Evolutionary conservation across 2,329 filamentous ascomycete genomes (phyloP).

Genomic region (Intubia oerlemansii): DNA sequence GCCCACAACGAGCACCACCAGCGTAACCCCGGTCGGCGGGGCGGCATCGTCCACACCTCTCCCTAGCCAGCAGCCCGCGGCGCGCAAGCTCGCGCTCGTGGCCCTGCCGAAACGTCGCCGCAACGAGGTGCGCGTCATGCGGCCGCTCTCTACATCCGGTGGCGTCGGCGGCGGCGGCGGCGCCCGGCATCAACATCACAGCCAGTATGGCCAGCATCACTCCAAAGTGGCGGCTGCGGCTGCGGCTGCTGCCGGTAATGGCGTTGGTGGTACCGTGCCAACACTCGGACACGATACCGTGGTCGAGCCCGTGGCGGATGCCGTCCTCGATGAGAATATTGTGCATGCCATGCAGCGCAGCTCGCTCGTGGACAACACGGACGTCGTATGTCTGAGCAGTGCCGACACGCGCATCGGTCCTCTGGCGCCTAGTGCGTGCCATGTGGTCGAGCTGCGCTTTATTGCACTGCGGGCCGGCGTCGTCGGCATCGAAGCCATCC

Average conservation of each 20-base stretch:
- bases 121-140: slow-evolving; percentile 28
- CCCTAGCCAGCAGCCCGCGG: no score
- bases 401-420: slow-evolving; percentile 56
- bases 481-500: slow-evolving; percentile 47
- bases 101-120: slow-evolving; percentile 43
- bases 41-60: slow-evolving; percentile 9
- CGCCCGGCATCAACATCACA: not conserved
- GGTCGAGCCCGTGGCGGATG: slow-evolving; percentile 31
- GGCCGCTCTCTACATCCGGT: slow-evolving; percentile 31
- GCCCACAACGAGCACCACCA: slow-evolving; percentile 5
- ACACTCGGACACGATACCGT: slow-evolving; percentile 3
- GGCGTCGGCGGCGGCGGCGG: slow-evolving; percentile 7
- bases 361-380: slow-evolving; percentile 38
- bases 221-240: slow-evolving; percentile 1
- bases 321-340: slow-evolving; percentile 49
- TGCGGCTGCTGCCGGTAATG: not conserved
- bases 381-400: slow-evolving; percentile 50
- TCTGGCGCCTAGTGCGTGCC: slow-evolving; percentile 49
- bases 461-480: slow-evolving; percentile 45
- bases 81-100: slow-evolving; percentile 43
- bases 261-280: no score
- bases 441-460: slow-evolving; percentile 52
- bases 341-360: slow-evolving; percentile 51
- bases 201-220: not conserved
- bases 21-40: no score